Percentiles rank a stretch among this genome's conserved stretches.
Evolutionary conservation across 306 rosid species (phyloP).

Genomic region (Dalbergia oliveri): DNA sequence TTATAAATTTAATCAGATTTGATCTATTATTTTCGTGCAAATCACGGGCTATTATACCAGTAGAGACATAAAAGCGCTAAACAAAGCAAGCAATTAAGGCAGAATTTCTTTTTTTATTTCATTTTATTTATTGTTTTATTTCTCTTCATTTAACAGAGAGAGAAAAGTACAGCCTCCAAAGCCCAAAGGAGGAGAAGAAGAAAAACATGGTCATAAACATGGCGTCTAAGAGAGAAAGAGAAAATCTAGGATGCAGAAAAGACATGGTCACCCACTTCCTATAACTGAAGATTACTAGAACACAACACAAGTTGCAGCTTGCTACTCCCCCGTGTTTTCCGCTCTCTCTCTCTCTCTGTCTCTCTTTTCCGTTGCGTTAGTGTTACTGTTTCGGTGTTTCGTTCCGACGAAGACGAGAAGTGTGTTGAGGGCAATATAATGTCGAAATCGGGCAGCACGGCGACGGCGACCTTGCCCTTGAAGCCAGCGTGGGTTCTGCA

Average conservation of each 20-base stretch:
- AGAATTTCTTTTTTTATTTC: background rate
- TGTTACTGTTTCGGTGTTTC: too few relatives aligned
- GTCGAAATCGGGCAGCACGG: slow-evolving; percentile 44
- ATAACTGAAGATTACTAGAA: background rate
- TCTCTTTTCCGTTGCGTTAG: too few relatives aligned
- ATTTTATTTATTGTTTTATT: too few relatives aligned
- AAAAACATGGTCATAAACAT: too few relatives aligned
- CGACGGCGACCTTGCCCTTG: slow-evolving; percentile 13
- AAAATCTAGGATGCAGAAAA: background rate
- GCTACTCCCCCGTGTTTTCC: too few relatives aligned
- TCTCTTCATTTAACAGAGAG: background rate
- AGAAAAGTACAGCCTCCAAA: too few relatives aligned
- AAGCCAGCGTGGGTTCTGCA: slow-evolving; percentile 63
- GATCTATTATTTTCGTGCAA: too few relatives aligned
- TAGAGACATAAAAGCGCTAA: background rate
- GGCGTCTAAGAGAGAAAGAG: background rate
- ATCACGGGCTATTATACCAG: too few relatives aligned
- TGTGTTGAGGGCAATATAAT: slow-evolving; percentile 8
- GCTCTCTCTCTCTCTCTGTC: background rate
- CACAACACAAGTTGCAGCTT: too few relatives aligned
- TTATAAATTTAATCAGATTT: too few relatives aligned
- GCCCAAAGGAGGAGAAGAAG: background rate
- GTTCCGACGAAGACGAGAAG: too few relatives aligned
- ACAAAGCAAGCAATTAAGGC: background rate
- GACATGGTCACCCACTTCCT: background rate